Conservation (phyloP, 2,329 filamentous ascomycete genomes). For the Pestalotiopsis sp. region DNA sequence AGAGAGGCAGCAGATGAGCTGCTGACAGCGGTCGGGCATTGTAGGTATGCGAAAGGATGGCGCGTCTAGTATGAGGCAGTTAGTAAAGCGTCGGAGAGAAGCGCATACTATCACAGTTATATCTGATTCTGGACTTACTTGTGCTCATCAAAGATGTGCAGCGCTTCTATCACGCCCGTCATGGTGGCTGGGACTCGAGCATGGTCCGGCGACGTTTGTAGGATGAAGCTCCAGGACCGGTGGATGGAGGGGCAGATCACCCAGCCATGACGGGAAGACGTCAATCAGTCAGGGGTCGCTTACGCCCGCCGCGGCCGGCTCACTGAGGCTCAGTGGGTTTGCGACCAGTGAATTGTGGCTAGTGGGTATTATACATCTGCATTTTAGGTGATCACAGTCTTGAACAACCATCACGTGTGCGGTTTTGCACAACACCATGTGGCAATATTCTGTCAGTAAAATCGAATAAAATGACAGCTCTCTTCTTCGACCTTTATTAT, state of each 20-base stretch:
- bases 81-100: conserved; percentile 3
- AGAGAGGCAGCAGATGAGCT: conserved; percentile 78
- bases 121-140: conserved; percentile 60
- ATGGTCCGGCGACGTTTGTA: conserved; percentile 20
- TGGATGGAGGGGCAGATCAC: conserved; percentile 16
- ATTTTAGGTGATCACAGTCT: not conserved
- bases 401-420: not conserved
- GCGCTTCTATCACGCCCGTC: conserved; percentile 85
- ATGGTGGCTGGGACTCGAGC: conserved; percentile 53
- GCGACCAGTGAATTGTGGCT: conserved; percentile 7
- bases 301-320: not conserved
- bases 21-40: conserved; percentile 79
- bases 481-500: too few relatives aligned
- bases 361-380: not conserved
- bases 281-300: conserved; percentile 2
- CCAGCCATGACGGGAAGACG: not conserved
- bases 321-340: not conserved
- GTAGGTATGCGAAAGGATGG: conserved; percentile 88
- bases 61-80: conserved; percentile 60
- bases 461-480: too few relatives aligned
- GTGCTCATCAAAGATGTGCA: conserved; percentile 96
- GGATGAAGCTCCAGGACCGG: not conserved
- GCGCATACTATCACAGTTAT: not conserved
- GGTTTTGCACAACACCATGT: too few relatives aligned
- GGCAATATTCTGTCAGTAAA: too few relatives aligned